Percentiles rank a stretch among this genome's conserved stretches.
Conservation (phyloP, 768 basidiomycete genomes). For the Erythrobasidium yunnanense region DNA sequence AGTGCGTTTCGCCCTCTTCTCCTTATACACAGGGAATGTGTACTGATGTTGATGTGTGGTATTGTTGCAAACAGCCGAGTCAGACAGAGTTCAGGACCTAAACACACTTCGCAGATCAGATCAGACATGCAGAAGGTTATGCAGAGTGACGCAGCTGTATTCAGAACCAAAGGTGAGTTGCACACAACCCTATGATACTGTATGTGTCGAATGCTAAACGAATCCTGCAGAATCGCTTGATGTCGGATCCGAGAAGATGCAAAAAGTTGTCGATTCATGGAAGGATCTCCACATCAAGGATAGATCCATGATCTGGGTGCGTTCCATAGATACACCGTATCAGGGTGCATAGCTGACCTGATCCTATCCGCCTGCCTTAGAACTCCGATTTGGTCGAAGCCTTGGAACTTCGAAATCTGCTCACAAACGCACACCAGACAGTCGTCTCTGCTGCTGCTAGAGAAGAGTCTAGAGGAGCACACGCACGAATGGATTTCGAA, state of each 20-base stretch:
- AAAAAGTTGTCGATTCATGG: constrained; percentile 74
- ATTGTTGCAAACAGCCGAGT: constrained; percentile 50
- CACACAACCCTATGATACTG: not conserved
- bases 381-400: constrained; percentile 88
- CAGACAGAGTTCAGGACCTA: constrained; percentile 66
- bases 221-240: constrained; percentile 54
- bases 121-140: constrained; percentile 95
- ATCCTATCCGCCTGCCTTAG: constrained; percentile 17
- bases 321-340: constrained; percentile 37
- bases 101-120: constrained; percentile 79
- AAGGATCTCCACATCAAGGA: constrained; percentile 91
- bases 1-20: constrained; percentile 42
- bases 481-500: constrained; percentile 96
- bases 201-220: not conserved
- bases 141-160: constrained; percentile 91
- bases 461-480: constrained; percentile 95
- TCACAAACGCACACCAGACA: constrained; percentile 91
- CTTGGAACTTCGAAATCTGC: constrained; percentile 85
- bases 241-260: constrained; percentile 80
- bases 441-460: constrained; percentile 63
- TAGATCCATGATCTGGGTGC: constrained; percentile 97
- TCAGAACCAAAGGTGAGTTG: constrained; percentile 49
- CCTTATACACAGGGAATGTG: not conserved
- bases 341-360: no score
- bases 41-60: not conserved